phyloP scores from a whole-genome alignment of 495 filamentous ascomycete species.

The Glutinoglossum americanum region DNA sequence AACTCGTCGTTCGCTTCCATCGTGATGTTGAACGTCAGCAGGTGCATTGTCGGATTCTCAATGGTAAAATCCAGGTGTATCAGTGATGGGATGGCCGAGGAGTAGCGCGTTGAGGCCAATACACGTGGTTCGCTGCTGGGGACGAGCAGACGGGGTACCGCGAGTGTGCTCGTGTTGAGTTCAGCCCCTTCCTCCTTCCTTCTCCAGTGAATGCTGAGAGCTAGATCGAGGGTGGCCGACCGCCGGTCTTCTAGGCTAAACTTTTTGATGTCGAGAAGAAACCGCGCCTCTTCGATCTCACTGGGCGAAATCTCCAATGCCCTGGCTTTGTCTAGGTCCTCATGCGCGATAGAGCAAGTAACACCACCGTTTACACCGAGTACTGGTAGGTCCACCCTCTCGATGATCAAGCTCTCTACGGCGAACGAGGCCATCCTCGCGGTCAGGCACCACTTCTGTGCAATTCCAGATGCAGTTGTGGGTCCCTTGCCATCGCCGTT shows the following conservation, averaged over 20 bases:
- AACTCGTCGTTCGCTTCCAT: conserved; percentile 91
- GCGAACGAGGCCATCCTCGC: conserved; percentile 58
- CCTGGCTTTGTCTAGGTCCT: conserved; percentile 9
- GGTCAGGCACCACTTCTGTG: conserved; percentile 58
- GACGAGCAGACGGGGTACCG: conserved; percentile 56
- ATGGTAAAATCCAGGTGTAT: conserved; percentile 46
- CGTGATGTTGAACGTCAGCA: conserved; percentile 69
- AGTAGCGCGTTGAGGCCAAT: conserved; percentile 39
- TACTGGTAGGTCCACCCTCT: conserved; percentile 35
- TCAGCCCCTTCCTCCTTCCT: conserved; percentile 13
- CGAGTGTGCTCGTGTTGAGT: conserved; percentile 36
- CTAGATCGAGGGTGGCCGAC: conserved; percentile 46
- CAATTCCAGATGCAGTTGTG: conserved; percentile 29
- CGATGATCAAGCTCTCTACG: conserved; percentile 41
- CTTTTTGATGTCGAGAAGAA: conserved; percentile 51
- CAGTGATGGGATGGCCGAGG: conserved; percentile 18
- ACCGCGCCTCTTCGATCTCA: conserved; percentile 45
- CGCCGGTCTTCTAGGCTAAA: conserved; percentile 56
- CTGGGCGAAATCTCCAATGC: conserved; percentile 28
- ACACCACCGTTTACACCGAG: conserved; percentile 32
- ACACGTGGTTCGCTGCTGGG: conserved; percentile 75
- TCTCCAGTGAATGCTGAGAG: conserved; percentile 53
- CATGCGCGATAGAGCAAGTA: conserved; percentile 22
- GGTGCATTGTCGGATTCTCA: conserved; percentile 87
- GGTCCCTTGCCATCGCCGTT: conserved; percentile 3